Evolutionary conservation across 2,329 filamentous ascomycete species (phyloP).

Genomic region (Tolypocladium ovalisporum): DNA sequence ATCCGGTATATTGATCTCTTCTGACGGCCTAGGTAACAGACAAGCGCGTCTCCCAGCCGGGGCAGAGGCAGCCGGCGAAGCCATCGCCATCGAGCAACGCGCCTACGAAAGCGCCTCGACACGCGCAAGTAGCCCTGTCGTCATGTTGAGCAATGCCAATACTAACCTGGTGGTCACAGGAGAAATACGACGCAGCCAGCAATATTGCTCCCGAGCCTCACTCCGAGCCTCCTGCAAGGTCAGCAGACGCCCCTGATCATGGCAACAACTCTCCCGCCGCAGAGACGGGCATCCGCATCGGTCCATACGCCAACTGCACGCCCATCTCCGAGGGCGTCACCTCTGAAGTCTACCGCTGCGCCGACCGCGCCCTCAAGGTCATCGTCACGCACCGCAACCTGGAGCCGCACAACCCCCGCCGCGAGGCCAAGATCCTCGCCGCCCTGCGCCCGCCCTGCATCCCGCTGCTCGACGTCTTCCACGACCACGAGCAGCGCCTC

Average conservation of each 20-base stretch:
- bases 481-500: conserved; percentile 58
- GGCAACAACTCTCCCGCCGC: neutral
- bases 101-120: conserved; percentile 48
- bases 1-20: neutral
- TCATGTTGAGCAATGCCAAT: neutral
- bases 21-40: conserved; percentile 7
- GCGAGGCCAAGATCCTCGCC: conserved; percentile 67
- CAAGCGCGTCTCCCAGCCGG: conserved; percentile 16
- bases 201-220: neutral
- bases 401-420: conserved; percentile 71
- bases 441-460: conserved; percentile 48
- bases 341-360: conserved; percentile 69
- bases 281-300: conserved; percentile 34
- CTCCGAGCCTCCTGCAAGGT: neutral
- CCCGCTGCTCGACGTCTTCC: conserved; percentile 61
- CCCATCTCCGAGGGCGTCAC: conserved; percentile 60
- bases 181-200: conserved; percentile 44
- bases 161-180: conserved; percentile 27
- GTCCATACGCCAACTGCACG: conserved; percentile 40
- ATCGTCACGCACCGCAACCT: conserved; percentile 63
- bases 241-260: neutral
- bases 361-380: conserved; percentile 64
- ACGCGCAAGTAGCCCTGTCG: conserved; percentile 32
- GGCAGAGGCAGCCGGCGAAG: conserved; percentile 27
- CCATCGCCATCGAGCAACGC: conserved; percentile 55